Evolutionary conservation across 129 eudicot genomes (phyloP), one percentile per base, ranked within the genome.

Genomic region (Escallonia rubra): DNA sequence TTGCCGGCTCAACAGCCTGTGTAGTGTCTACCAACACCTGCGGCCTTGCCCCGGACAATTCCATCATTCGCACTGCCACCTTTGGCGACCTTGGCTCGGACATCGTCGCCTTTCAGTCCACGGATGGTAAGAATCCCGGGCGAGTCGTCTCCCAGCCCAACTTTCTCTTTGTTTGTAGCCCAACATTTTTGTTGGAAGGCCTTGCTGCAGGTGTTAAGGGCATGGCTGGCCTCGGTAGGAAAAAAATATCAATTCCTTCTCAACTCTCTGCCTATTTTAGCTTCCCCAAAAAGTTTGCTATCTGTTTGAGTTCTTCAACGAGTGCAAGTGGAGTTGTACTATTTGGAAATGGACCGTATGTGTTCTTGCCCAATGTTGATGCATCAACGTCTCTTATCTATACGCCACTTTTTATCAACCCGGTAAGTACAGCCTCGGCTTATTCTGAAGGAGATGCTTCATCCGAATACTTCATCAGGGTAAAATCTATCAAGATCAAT

Each of bases 401-500:
- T 15, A 57, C 43, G 3, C 23, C 23, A 4, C 62, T 56, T 48
- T 45, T 3, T 23, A 71, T 48, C 15, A 77, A 77, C 41, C 81
- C 81, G 0, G 68, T 71, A 15, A 77, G 81, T 59, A 70, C 77
- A 3, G 73, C 77, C 23, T 41, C 68, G 2, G 77, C 76, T 51
- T 77, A 65, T 43, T 43, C 54, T 7, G 9, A 52, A 59, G 81
- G 81, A 8, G 77, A 65, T 7, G 59, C 73, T 2, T 78, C 83
- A 3, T 11, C 83, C 0, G 78, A 80, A 10, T 77, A 81, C 47
- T 81, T 68, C 67, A 65, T 81, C 39, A 56, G 72, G 12, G 73
- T 81, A 8, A 73, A 47, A 60, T 77, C 82, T 7, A 81, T 81
- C 55, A 52, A 45, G 52, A 45, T 81, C 39, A 48, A 65, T 12